phyloP scores from a whole-genome alignment of 495 filamentous ascomycete genomes.

The Bacidia gigantensis region DNA sequence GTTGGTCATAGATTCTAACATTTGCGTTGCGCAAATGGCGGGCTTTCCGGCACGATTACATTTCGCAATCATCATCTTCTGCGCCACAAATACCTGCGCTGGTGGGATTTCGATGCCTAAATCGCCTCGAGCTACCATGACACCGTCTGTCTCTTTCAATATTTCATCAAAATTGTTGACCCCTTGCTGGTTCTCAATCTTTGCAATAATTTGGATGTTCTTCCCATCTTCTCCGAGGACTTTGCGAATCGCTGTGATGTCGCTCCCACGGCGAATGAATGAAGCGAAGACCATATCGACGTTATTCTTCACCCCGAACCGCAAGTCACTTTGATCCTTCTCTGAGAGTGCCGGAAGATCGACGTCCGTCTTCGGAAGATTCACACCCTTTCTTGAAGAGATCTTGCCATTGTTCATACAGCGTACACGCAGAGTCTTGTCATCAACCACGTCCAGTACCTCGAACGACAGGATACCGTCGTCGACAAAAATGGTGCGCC shows the following conservation, averaged over 20 bases:
- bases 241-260: conserved; percentile 83
- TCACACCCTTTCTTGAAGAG: conserved; percentile 96
- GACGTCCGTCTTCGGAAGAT: conserved; percentile 95
- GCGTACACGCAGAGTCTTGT: conserved; percentile 68
- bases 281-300: conserved; percentile 99
- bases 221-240: conserved; percentile 85
- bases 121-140: conserved; percentile 99
- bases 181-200: conserved; percentile 99
- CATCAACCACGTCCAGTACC: conserved; percentile 75
- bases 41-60: conserved; percentile 99
- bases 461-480: conserved; percentile 95
- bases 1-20: conserved; percentile 99
- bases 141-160: conserved; percentile 88
- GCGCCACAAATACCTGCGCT: conserved; percentile 94
- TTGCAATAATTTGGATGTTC: conserved; percentile 98
- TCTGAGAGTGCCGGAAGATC: conserved; percentile 96
- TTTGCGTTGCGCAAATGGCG: conserved; percentile 84
- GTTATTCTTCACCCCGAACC: conserved; percentile 92
- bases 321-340: conserved; percentile 87
- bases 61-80: conserved; percentile 99
- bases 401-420: conserved; percentile 96
- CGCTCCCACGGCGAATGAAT: conserved; percentile 84
- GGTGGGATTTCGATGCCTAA: conserved; percentile 97
- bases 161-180: conserved; percentile 99
- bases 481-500: conserved; percentile 95